Conservation (phyloP, 1,139 yeast genomes). For the Taphrina deformans region DNA sequence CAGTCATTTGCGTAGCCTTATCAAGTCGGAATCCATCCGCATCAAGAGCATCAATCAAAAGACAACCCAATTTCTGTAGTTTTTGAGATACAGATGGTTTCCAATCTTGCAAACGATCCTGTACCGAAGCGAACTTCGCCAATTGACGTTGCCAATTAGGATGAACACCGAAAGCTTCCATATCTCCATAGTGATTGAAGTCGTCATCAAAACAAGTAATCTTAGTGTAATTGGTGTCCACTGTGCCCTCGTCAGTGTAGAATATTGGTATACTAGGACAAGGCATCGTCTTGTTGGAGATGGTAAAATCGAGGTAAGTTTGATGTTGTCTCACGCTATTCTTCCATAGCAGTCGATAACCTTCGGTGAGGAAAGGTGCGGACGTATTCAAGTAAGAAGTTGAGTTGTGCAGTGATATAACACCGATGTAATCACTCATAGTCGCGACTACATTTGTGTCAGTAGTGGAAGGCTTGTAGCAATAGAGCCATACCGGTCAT, state of each 20-base stretch:
- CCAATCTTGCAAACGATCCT: conserved; percentile 35
- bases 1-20: conserved; percentile 36
- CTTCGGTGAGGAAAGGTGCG: conserved; percentile 24
- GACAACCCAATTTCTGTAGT: conserved; percentile 26
- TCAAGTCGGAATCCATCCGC: conserved; percentile 34
- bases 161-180: conserved; percentile 35
- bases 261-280: conserved; percentile 16
- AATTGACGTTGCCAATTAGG: conserved; percentile 36
- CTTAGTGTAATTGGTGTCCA: conserved; percentile 1
- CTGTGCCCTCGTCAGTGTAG: conserved; percentile 27
- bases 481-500: conserved; percentile 12
- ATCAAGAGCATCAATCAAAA: conserved; percentile 30
- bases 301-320: conserved; percentile 25
- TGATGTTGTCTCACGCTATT: conserved; percentile 5
- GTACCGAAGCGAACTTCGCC: conserved; percentile 35
- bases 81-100: conserved; percentile 30
- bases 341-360: conserved; percentile 18
- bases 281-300: conserved; percentile 21
- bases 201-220: conserved; percentile 30
- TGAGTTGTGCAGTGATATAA: not conserved
- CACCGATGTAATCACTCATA: conserved; percentile 20
- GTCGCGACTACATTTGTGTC: conserved; percentile 18
- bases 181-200: conserved; percentile 34
- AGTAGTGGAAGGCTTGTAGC: not conserved
- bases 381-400: conserved; percentile 19